Conservation (phyloP, 2,329 filamentous ascomycete species). For the Fusarium sp. region DNA sequence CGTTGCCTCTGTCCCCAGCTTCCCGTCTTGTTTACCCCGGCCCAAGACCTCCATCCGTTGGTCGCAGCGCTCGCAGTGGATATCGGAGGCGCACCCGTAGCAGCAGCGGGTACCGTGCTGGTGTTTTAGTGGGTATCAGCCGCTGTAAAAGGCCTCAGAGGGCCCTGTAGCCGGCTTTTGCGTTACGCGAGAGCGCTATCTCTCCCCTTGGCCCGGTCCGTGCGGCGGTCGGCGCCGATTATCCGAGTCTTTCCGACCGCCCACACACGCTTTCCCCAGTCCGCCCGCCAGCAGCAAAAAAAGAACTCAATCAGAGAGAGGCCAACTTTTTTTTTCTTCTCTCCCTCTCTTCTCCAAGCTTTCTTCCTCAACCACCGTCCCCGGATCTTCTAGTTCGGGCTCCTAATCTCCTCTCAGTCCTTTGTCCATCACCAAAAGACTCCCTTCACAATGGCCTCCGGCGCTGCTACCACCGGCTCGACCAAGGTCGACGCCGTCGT, state of each 20-base stretch:
- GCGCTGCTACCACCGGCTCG: conserved; percentile 57
- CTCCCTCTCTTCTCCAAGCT: conserved; percentile 11
- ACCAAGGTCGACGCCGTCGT: conserved; percentile 63
- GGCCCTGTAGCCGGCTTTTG: conserved; percentile 6
- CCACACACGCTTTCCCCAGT: neutral
- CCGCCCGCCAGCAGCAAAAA: conserved; percentile 41
- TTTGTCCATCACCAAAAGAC: conserved; percentile 40
- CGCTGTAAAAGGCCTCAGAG: conserved; percentile 18
- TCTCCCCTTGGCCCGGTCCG: conserved; percentile 49
- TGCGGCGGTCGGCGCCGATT: conserved; percentile 48
- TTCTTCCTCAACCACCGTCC: conserved; percentile 25
- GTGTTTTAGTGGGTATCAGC: conserved; percentile 19
- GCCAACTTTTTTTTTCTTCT: conserved; percentile 29
- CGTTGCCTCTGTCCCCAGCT: conserved; percentile 24
- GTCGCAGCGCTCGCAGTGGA: conserved; percentile 13
- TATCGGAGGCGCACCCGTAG: conserved; percentile 17
- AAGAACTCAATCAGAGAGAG: conserved; percentile 49
- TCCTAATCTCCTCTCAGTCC: conserved; percentile 54
- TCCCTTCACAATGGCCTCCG: conserved; percentile 59
- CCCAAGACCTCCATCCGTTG: conserved; percentile 9
- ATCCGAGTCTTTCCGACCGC: conserved; percentile 52
- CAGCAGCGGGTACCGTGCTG: neutral
- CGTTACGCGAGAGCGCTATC: neutral
- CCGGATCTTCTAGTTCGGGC: conserved; percentile 27
- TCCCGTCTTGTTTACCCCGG: conserved; percentile 26